phyloP scores from a whole-genome alignment of 2,329 filamentous ascomycete species.

The Nannizzia gypsea region DNA sequence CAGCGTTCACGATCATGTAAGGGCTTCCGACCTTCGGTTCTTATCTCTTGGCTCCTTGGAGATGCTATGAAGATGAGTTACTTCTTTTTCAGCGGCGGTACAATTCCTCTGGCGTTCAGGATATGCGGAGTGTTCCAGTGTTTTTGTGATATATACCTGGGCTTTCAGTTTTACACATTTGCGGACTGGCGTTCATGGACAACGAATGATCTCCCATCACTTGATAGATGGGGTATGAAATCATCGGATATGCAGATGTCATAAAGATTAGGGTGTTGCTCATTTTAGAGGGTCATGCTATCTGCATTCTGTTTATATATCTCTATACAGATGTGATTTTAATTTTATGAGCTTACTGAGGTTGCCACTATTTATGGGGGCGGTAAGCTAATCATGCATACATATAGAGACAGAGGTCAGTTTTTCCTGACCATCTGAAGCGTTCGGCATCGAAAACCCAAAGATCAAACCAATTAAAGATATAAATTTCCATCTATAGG shows the following conservation, averaged over 20 bases:
- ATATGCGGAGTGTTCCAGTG: constrained; percentile 40
- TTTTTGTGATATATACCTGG: constrained; percentile 37
- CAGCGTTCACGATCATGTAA: constrained; percentile 38
- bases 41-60: constrained; percentile 38
- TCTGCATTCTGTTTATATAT: neutral
- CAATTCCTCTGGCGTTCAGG: constrained; percentile 39
- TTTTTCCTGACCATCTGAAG: neutral
- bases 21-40: constrained; percentile 38
- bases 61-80: constrained; percentile 42
- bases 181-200: constrained; percentile 13
- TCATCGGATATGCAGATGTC: constrained; percentile 11
- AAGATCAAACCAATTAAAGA: neutral
- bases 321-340: neutral
- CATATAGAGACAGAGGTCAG: neutral
- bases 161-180: constrained; percentile 39
- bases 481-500: neutral
- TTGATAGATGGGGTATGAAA: constrained; percentile 15
- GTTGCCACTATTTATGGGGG: neutral
- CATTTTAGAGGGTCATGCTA: neutral
- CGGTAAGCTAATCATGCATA: too few species aligned
- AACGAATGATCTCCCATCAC: constrained; percentile 1
- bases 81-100: constrained; percentile 35
- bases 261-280: neutral
- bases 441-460: neutral
- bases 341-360: neutral